Evolutionary conservation across 2,329 filamentous ascomycete genomes (phyloP).

Genomic region (Colletotrichum graminicola): DNA sequence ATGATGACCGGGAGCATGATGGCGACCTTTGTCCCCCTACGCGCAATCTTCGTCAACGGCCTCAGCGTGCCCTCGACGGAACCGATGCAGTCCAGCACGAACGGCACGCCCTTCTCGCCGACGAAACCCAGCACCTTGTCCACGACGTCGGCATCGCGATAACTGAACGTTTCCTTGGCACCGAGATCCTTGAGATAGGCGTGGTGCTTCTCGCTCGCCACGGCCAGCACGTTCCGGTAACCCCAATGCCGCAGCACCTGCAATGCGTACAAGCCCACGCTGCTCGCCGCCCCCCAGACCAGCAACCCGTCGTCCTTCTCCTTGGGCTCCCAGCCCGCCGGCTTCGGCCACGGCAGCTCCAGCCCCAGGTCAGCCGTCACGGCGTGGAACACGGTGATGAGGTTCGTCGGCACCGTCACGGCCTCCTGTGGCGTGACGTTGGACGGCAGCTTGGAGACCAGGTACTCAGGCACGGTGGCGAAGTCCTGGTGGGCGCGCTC

Average conservation of each 20-base stretch:
- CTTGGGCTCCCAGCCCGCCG: slow-evolving; percentile 53
- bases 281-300: slow-evolving; percentile 66
- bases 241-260: slow-evolving; percentile 66
- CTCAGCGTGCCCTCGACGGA: slow-evolving; percentile 59
- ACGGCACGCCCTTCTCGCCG: slow-evolving; percentile 52
- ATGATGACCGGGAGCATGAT: slow-evolving; percentile 71
- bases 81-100: slow-evolving; percentile 69
- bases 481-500: slow-evolving; percentile 69
- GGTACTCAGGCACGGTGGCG: slow-evolving; percentile 63
- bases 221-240: slow-evolving; percentile 62
- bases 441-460: slow-evolving; percentile 60
- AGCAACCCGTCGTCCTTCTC: slow-evolving; percentile 56
- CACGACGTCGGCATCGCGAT: slow-evolving; percentile 54
- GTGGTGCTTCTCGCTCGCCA: slow-evolving; percentile 61
- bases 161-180: slow-evolving; percentile 61
- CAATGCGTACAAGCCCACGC: slow-evolving; percentile 63
- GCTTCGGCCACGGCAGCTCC: slow-evolving; percentile 68
- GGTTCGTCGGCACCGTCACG: slow-evolving; percentile 67
- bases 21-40: slow-evolving; percentile 64
- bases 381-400: slow-evolving; percentile 71
- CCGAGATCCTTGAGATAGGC: slow-evolving; percentile 57
- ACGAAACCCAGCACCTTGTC: slow-evolving; percentile 50
- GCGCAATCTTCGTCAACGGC: slow-evolving; percentile 64
- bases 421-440: slow-evolving; percentile 59
- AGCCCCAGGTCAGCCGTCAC: slow-evolving; percentile 63